A percentile compares a stretch with the other conserved stretches of the same genome.
Conservation (phyloP, 495 filamentous ascomycete species). For the Terfezia boudieri region DNA sequence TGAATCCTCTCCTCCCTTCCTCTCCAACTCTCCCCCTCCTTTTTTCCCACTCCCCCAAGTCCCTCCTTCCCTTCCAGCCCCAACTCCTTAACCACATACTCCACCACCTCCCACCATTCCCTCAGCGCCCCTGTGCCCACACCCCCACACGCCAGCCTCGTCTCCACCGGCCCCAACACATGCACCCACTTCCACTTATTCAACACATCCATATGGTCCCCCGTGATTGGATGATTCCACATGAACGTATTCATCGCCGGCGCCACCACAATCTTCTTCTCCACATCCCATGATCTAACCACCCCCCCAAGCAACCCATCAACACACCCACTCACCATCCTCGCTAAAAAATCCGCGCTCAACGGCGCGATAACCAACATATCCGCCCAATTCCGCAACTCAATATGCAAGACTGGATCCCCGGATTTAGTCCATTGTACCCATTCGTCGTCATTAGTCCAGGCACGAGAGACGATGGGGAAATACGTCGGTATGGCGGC, state of each 20-base stretch:
- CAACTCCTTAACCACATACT: conserved; percentile 26
- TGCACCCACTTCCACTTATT: conserved; percentile 40
- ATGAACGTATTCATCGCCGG: conserved; percentile 73
- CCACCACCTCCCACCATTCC: conserved; percentile 53
- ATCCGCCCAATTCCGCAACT: conserved; percentile 40
- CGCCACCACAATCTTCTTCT: conserved; percentile 37
- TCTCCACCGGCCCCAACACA: conserved; percentile 41
- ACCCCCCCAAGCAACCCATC: conserved; percentile 49
- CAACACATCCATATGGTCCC: conserved; percentile 41
- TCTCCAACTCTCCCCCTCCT: too few species aligned
- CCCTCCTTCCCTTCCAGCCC: conserved; percentile 1
- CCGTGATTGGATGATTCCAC: conserved; percentile 69
- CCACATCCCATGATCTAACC: conserved; percentile 67
- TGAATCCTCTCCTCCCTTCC: too few species aligned
- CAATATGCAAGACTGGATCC: conserved; percentile 31
- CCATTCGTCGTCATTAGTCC: conserved; percentile 60
- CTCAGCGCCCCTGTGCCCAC: conserved; percentile 55
- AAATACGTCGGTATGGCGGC: conserved; percentile 6
- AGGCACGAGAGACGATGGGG: conserved; percentile 37
- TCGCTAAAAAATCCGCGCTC: conserved; percentile 60
- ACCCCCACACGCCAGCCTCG: conserved; percentile 57
- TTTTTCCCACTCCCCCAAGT: too few species aligned
- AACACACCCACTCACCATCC: conserved; percentile 42
- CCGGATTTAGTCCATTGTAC: conserved; percentile 24
- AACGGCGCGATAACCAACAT: conserved; percentile 59